Evolutionary conservation across 2,329 filamentous ascomycete genomes (phyloP).

Genomic region (Scolecobasidium constrictum): DNA sequence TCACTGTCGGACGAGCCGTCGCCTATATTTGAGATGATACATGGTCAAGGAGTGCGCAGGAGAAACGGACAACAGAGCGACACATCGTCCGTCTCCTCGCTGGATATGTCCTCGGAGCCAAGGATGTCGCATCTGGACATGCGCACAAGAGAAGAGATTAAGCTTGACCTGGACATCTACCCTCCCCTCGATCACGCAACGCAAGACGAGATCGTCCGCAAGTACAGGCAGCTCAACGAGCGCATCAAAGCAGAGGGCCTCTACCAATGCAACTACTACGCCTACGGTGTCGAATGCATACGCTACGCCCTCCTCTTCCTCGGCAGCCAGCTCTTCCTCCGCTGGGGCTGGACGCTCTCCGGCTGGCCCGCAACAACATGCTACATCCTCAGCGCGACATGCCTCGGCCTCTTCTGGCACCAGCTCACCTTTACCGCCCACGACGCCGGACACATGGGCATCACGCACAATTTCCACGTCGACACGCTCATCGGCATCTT

Average conservation of each 20-base stretch:
- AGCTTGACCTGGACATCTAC: conserved; percentile 68
- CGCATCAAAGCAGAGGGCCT: conserved; percentile 64
- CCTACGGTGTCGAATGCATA: conserved; percentile 63
- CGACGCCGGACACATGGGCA: conserved; percentile 94
- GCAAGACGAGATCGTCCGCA: conserved; percentile 64
- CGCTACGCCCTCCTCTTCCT: conserved; percentile 62
- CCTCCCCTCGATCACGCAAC: conserved; percentile 63
- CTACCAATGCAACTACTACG: conserved; percentile 73
- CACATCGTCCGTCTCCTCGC: conserved; percentile 30
- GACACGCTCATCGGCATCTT: conserved; percentile 83
- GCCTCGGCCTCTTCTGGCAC: conserved; percentile 81
- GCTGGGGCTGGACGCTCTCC: conserved; percentile 1
- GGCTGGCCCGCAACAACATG: conserved; percentile 19
- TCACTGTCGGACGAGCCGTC: conserved; percentile 42
- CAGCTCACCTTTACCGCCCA: conserved; percentile 90
- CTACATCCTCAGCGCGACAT: conserved; percentile 54
- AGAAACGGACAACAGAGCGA: conserved; percentile 3
- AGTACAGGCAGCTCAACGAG: conserved; percentile 70
- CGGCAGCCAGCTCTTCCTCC: conserved; percentile 40
- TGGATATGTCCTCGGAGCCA: conserved; percentile 29
- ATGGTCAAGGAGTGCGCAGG: not conserved
- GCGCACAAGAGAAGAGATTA: conserved; percentile 62
- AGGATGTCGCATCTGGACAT: conserved; percentile 57
- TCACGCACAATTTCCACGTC: conserved; percentile 77
- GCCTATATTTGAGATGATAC: conserved; percentile 44